Evolutionary conservation across 164 flowering plant species (phyloP).

Genomic region (Malania oleifera): DNA sequence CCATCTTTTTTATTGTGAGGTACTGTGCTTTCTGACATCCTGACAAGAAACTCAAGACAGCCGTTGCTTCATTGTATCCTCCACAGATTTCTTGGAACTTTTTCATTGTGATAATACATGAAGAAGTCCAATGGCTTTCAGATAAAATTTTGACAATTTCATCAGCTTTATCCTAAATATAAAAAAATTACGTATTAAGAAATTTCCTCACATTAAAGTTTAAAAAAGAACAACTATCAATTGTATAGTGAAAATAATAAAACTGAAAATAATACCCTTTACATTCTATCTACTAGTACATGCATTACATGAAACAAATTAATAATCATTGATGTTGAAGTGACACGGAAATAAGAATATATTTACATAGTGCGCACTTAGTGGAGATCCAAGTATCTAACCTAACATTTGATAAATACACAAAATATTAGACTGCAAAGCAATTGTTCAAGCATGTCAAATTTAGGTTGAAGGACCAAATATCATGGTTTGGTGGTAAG

Average conservation of each 20-base stretch:
- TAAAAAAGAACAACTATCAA: background rate
- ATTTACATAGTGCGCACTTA: too few relatives aligned
- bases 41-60: constrained; percentile 58
- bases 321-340: background rate
- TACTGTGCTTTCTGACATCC: constrained; percentile 52
- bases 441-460: too few relatives aligned
- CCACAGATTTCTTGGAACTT: constrained; percentile 54
- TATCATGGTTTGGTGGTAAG: too few relatives aligned
- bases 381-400: too few relatives aligned
- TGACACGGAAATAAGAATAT: too few relatives aligned
- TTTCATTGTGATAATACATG: constrained; percentile 56
- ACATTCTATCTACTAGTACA: background rate
- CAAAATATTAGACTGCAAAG: too few relatives aligned
- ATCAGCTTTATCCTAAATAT: constrained; percentile 52
- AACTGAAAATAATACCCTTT: background rate
- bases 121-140: constrained; percentile 74
- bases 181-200: too few relatives aligned
- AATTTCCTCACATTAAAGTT: too few relatives aligned
- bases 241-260: background rate
- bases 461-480: too few relatives aligned
- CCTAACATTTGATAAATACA: too few relatives aligned
- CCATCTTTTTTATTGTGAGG: constrained; percentile 34
- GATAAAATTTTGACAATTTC: constrained; percentile 45
- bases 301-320: background rate
- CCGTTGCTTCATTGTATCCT: constrained; percentile 60